phyloP scores from a whole-genome alignment of 2,329 filamentous ascomycete genomes.

The Xylariomycetidae sp. region DNA sequence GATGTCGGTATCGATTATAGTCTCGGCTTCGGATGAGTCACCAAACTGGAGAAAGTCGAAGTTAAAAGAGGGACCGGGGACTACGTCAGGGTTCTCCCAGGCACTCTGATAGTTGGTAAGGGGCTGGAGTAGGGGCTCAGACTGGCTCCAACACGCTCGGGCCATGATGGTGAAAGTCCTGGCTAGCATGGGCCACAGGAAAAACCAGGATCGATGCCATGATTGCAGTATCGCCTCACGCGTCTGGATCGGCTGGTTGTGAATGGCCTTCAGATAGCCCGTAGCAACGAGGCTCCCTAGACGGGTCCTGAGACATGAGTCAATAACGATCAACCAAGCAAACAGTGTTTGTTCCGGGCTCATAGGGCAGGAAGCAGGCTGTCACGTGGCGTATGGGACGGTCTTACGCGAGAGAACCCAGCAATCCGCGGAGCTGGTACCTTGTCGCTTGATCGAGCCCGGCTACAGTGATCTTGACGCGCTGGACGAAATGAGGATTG shows the following conservation, averaged over 20 bases:
- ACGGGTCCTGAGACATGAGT: too few species aligned
- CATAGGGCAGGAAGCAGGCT: too few species aligned
- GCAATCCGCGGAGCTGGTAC: too few species aligned
- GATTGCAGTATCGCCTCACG: conserved; percentile 3
- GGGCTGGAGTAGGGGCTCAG: conserved; percentile 1
- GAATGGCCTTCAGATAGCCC: conserved; percentile 3
- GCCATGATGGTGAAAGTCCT: conserved; percentile 2
- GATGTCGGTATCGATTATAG: conserved; percentile 30
- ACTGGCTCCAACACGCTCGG: conserved; percentile 5
- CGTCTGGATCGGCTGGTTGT: conserved; percentile 2
- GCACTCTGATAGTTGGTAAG: conserved; percentile 2
- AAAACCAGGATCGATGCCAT: conserved; percentile 5
- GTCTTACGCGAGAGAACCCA: too few species aligned
- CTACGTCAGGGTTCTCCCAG: conserved; percentile 2
- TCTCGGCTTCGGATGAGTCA: conserved; percentile 2
- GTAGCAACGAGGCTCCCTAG: conserved; percentile 8
- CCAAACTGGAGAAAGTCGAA: conserved; percentile 6
- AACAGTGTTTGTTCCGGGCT: too few species aligned
- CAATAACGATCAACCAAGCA: too few species aligned
- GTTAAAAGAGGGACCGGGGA: background rate
- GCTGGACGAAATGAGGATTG: too few species aligned
- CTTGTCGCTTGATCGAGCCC: too few species aligned
- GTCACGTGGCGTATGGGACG: too few species aligned
- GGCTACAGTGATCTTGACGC: too few species aligned
- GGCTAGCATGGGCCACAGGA: conserved; percentile 4